Evolutionary conservation across 768 basidiomycete genomes (phyloP), one percentile per base, ranked within the genome.

Genomic region (Chiua virens): DNA sequence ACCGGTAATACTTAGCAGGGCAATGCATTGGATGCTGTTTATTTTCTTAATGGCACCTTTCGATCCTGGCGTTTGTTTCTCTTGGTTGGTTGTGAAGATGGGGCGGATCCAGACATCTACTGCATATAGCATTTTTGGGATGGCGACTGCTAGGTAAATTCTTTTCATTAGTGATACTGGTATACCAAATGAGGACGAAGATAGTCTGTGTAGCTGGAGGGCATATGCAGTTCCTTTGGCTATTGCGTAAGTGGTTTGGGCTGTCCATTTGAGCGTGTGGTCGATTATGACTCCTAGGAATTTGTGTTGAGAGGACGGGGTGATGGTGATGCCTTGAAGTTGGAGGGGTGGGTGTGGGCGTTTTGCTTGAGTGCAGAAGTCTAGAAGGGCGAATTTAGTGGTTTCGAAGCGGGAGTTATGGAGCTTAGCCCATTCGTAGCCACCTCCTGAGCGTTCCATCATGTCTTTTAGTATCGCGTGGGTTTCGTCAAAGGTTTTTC

Each of bases 101-200:
- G 45, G 45, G 18, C 15, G 11, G 25, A 57, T 36, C 42, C 42
- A 72, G 20, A 70, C 49, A n/a, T 70, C 64, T 1, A 56, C 60
- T 14, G 60, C 66, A 44, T 73, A 74, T 20, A 69, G 55, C 55
- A 72, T 69, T 22, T 60, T 63, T 0, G 70, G 69, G 4, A 68
- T 42, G 0, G 58, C 61, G 0, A 65, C 54, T 1, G 61, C n/a
- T n/a, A 37, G 1, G 7, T 18, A n/a, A n/a, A n/a, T n/a, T n/a
- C n/a, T n/a, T n/a, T n/a, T n/a, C n/a, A n/a, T n/a, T n/a, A n/a
- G n/a, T n/a, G n/a, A n/a, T n/a, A n/a, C n/a, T n/a, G n/a, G n/a
- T n/a, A n/a, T n/a, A n/a, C n/a, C n/a, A n/a, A n/a, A n/a, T n/a
- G n/a, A n/a, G n/a, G n/a, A n/a, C n/a, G n/a, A n/a, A n/a, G n/a